Evolutionary conservation across 306 rosid genomes (phyloP).

Genomic region (Mimosa pudica): DNA sequence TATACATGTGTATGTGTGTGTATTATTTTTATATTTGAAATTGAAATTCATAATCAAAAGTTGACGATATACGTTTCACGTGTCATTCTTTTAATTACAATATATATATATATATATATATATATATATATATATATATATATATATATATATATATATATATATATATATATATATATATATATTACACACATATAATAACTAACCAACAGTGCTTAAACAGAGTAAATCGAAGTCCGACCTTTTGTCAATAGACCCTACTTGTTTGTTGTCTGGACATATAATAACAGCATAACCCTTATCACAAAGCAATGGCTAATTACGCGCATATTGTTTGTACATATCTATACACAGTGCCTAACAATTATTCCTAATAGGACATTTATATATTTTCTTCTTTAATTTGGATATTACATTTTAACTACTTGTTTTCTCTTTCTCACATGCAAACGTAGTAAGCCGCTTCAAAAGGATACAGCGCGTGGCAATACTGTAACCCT

Average conservation of each 20-base stretch:
- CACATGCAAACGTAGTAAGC: neutral
- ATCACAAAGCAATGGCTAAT: neutral
- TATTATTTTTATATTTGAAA: no score
- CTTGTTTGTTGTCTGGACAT: neutral
- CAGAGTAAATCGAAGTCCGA: neutral
- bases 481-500: neutral
- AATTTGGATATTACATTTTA: no score
- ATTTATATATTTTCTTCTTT: no score
- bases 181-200: no score
- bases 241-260: neutral
- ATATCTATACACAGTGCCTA: neutral
- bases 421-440: no score
- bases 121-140: no score
- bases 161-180: no score
- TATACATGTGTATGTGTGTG: no score
- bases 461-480: neutral
- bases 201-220: neutral
- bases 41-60: no score
- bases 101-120: no score
- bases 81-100: neutral
- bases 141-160: no score
- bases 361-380: neutral
- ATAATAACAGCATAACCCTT: neutral
- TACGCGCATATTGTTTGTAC: neutral
- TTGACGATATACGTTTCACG: neutral